Base-by-base conservation (phyloP, 75 land plant genomes). In the Isoetes taiwanensis region DNA sequence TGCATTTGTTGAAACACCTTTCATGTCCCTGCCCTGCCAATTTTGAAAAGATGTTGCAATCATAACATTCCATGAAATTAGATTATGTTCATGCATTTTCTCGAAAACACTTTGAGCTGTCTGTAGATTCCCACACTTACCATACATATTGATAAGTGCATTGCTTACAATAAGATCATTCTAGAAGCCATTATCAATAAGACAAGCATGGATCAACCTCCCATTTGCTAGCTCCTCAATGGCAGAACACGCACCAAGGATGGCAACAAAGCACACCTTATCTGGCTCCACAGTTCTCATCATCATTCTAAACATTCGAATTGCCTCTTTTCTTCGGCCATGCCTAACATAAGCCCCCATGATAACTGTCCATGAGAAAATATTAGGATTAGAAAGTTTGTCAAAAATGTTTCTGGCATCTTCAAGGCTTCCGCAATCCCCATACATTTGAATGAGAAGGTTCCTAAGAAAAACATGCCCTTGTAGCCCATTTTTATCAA, bases 61-160 rank as follows among this genome's bases (percentile, higher is more conserved):
- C 50, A 65, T 35, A 31, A 50, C 21, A 30, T 62, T 62, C 66
- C 66, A 64, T 4, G 63, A 64, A 28, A 58, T 43, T 23, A 59
- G 26, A 26, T 32, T 41, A 27, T 28, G n/a, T 3, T 32, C 8
- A 0, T 2, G 34, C 41, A 65, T 16, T 38, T 2, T 58, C 32
- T 58, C 30, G 32, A 62, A 62, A 14, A 58, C 10, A 3, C 21
- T 28, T 1, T 19, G 25, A 2, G 64, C 64, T 30, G 56, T 33
- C 12, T 16, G 38, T n/a, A 32, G n/a, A n/a, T 26, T 58, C 21
- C 64, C 64, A 57, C 65, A 62, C 25, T 56, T 24, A 2, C 32
- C 63, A 58, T 58, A 62, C 34, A 62, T 30, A 23, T 58, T 32
- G 20, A 62, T 35, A 29, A 62, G 64, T 30, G 64, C 64, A 12